Evolutionary conservation across 2,329 filamentous ascomycete genomes (phyloP).

Genomic region (Zalaria obscura): DNA sequence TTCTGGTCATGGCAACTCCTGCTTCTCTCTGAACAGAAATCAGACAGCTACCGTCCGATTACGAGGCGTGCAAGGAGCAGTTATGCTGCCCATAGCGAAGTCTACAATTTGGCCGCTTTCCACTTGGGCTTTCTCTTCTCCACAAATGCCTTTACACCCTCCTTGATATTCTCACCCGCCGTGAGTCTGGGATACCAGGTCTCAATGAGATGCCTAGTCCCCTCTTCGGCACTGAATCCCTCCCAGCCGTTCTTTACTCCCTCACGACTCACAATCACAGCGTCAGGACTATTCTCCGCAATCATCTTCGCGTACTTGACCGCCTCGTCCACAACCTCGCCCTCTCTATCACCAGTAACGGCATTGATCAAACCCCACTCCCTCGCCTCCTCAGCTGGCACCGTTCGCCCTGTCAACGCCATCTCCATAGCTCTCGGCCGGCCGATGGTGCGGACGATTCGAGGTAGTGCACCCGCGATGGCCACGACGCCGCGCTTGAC

Average conservation of each 20-base stretch:
- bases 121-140: conserved; percentile 59
- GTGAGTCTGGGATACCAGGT: conserved; percentile 47
- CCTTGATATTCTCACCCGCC: conserved; percentile 56
- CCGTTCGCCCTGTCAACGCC: conserved; percentile 47
- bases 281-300: conserved; percentile 52
- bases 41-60: too few relatives aligned
- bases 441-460: conserved; percentile 52
- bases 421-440: conserved; percentile 57
- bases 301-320: conserved; percentile 47
- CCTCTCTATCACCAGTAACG: conserved; percentile 24
- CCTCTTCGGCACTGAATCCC: conserved; percentile 48
- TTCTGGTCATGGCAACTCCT: too few relatives aligned
- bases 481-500: conserved; percentile 57
- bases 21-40: too few relatives aligned
- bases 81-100: too few relatives aligned
- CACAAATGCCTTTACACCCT: conserved; percentile 62
- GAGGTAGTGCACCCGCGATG: conserved; percentile 55
- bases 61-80: too few relatives aligned
- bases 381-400: conserved; percentile 45
- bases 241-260: conserved; percentile 64
- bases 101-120: conserved; percentile 32
- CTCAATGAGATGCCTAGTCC: conserved; percentile 41
- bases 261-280: conserved; percentile 58
- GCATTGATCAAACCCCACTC: conserved; percentile 61
- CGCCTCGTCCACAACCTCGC: conserved; percentile 41